Conservation (phyloP, 495 filamentous ascomycete species). For the Aspergillus campestris region DNA sequence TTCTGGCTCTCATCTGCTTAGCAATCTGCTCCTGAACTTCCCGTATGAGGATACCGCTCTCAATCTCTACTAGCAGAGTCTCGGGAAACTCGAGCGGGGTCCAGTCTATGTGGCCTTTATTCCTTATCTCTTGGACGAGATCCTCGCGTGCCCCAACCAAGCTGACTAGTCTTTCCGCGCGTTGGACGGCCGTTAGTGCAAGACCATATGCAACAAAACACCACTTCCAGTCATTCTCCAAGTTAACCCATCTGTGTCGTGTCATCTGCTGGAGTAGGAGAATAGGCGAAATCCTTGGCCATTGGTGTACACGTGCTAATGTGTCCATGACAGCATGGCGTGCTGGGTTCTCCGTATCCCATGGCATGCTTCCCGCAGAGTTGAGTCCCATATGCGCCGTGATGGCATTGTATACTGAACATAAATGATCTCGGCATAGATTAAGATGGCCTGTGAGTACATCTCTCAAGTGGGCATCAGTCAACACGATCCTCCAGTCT, state of each 20-base stretch:
- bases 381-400: too few species aligned
- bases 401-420: too few species aligned
- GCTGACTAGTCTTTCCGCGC: slow-evolving; percentile 25
- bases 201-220: slow-evolving; percentile 25
- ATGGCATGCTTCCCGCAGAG: too few species aligned
- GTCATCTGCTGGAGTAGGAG: slow-evolving; percentile 15
- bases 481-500: too few species aligned
- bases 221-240: slow-evolving; percentile 10
- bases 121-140: slow-evolving; percentile 44
- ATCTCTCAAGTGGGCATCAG: too few species aligned
- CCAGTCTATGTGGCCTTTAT: slow-evolving; percentile 48
- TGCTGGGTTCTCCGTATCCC: slow-evolving; percentile 7
- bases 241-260: slow-evolving; percentile 7
- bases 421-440: too few species aligned
- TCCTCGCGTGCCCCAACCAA: slow-evolving; percentile 16
- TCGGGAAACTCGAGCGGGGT: slow-evolving; percentile 46
- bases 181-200: slow-evolving; percentile 31
- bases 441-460: too few species aligned
- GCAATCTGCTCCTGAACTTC: slow-evolving; percentile 52
- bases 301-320: neutral
- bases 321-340: neutral
- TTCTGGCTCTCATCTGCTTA: slow-evolving; percentile 42
- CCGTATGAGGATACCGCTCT: slow-evolving; percentile 55
- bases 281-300: slow-evolving; percentile 15
- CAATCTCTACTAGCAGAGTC: slow-evolving; percentile 55